These are phyloP conservation scores for Elsinoe perseae DNA, from an alignment of 2,329 filamentous ascomycete species.

Conservation along the genomic window DNA sequence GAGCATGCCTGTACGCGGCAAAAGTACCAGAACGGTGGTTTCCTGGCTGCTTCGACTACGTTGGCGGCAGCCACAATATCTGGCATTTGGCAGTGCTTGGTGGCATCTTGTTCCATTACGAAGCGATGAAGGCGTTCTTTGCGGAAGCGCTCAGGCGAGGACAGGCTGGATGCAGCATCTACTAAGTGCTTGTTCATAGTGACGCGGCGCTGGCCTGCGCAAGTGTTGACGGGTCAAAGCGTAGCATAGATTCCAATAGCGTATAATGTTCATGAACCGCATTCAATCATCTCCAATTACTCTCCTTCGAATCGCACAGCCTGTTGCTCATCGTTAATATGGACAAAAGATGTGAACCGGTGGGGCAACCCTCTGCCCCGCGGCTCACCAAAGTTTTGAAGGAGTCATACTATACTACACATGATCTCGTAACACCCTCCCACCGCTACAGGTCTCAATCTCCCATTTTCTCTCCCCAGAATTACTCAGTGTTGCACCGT, in stretches of 20 bases:
- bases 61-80: conserved; percentile 91
- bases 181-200: conserved; percentile 19
- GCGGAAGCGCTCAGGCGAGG: conserved; percentile 42
- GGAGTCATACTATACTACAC: neutral
- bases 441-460: too few relatives aligned
- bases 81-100: conserved; percentile 94
- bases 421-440: neutral
- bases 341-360: neutral
- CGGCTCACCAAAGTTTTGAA: neutral
- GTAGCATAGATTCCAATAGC: neutral
- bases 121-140: conserved; percentile 94
- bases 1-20: conserved; percentile 80
- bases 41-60: conserved; percentile 89
- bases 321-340: too few relatives aligned
- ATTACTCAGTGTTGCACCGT: too few relatives aligned
- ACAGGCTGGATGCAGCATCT: conserved; percentile 24
- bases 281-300: neutral
- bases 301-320: too few relatives aligned
- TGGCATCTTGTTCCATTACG: conserved; percentile 95
- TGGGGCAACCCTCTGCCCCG: neutral
- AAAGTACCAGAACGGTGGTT: conserved; percentile 90
- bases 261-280: neutral
- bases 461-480: too few relatives aligned
- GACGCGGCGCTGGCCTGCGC: conserved; percentile 13
- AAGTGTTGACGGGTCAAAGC: conserved; percentile 19